These are phyloP conservation scores for Paratinospora sagittata DNA, from an alignment of 164 flowering plant species.

Conservation along the genomic window DNA sequence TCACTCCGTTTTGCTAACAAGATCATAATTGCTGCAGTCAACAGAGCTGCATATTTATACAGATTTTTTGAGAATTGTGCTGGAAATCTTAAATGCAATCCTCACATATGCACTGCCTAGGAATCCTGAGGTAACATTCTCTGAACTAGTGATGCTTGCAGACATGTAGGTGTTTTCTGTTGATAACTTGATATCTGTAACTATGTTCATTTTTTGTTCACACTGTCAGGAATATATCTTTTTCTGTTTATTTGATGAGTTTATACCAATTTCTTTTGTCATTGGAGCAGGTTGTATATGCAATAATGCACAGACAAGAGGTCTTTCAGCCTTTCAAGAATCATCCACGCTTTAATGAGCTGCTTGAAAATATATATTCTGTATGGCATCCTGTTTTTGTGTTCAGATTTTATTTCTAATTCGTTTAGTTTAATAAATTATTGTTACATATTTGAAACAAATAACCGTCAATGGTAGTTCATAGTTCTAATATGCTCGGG, in stretches of 20 bases:
- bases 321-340: slow-evolving; percentile 85
- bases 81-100: slow-evolving; percentile 88
- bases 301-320: slow-evolving; percentile 93
- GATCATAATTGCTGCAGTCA: slow-evolving; percentile 45
- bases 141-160: not conserved
- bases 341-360: slow-evolving; percentile 91
- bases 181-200: not conserved
- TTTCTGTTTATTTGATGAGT: not conserved
- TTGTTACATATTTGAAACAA: not conserved
- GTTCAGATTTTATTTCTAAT: not conserved
- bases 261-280: slow-evolving; percentile 4
- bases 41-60: slow-evolving; percentile 85
- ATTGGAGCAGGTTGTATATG: slow-evolving; percentile 75
- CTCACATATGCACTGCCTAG: slow-evolving; percentile 87
- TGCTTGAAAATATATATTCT: slow-evolving; percentile 82
- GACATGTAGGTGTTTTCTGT: not conserved
- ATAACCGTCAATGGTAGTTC: not conserved
- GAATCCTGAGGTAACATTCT: slow-evolving; percentile 76
- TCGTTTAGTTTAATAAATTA: not conserved
- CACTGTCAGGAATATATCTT: not conserved
- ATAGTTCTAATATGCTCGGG: not conserved
- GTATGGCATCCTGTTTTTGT: slow-evolving; percentile 32
- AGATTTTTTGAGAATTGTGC: slow-evolving; percentile 86
- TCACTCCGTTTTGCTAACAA: slow-evolving; percentile 16
- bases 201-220: not conserved